Conservation (phyloP, 2,329 filamentous ascomycete genomes). For the Clonostachys sp. region DNA sequence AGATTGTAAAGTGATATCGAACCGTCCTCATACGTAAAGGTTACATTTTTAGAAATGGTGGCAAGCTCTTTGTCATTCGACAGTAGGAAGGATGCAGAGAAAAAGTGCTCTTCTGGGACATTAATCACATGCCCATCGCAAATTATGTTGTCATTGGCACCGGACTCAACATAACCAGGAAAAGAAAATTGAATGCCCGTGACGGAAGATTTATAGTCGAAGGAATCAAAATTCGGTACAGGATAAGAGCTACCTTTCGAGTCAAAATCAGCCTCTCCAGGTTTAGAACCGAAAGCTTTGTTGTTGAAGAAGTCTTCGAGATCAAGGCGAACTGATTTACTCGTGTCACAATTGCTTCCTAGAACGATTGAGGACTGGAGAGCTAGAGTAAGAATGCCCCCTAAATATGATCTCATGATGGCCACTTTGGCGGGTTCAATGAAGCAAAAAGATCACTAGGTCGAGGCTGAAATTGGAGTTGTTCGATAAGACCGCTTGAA, state of each 20-base stretch:
- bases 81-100: constrained; percentile 35
- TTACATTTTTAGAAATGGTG: constrained; percentile 31
- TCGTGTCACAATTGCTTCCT: too few species aligned
- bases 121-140: constrained; percentile 30
- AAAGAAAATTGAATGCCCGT: constrained; percentile 35
- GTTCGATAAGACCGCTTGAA: too few species aligned
- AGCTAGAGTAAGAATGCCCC: too few species aligned
- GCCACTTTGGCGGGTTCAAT: too few species aligned
- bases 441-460: too few species aligned
- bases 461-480: too few species aligned
- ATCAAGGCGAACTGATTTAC: too few species aligned
- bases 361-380: too few species aligned
- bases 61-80: constrained; percentile 31
- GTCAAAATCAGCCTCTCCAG: constrained; percentile 40
- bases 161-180: constrained; percentile 28
- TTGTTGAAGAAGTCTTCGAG: constrained; percentile 32
- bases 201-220: constrained; percentile 26
- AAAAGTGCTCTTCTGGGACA: constrained; percentile 21
- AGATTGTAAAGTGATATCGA: constrained; percentile 31
- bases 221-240: constrained; percentile 18
- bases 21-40: constrained; percentile 34
- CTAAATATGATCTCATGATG: too few species aligned
- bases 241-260: constrained; percentile 33
- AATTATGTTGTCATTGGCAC: constrained; percentile 33
- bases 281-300: constrained; percentile 35